A percentile compares a stretch with the other conserved stretches of the same genome.
Conservation (phyloP, 768 basidiomycete genomes). For the Lactifluus rugatus region DNA sequence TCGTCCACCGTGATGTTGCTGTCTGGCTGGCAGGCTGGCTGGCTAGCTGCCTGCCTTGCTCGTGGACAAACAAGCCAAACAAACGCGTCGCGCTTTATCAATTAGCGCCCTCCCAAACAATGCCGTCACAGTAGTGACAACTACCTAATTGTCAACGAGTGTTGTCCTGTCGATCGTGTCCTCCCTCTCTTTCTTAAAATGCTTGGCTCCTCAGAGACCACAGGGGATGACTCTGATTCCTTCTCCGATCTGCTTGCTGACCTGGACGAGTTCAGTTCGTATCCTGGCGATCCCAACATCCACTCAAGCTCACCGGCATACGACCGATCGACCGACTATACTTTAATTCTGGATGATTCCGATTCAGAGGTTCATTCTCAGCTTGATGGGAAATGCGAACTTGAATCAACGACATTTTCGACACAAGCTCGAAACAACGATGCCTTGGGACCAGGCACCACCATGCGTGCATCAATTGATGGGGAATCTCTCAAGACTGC, state of each 20-base stretch:
- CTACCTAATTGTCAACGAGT: too few species aligned
- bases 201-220: not conserved
- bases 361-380: not conserved
- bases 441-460: not conserved
- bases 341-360: not conserved
- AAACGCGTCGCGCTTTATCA: conserved; percentile 20
- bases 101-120: not conserved
- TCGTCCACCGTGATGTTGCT: not conserved
- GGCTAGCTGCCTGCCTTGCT: not conserved
- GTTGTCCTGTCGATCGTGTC: too few species aligned
- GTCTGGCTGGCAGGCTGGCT: not conserved
- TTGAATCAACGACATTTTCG: not conserved
- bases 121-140: not conserved
- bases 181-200: not conserved
- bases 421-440: not conserved
- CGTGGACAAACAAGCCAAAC: conserved; percentile 16
- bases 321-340: not conserved
- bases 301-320: not conserved
- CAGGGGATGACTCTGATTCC: not conserved
- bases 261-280: not conserved
- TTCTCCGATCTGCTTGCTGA: conserved; percentile 1
- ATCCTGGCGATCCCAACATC: not conserved
- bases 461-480: not conserved
- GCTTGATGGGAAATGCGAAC: not conserved
- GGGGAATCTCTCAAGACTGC: not conserved